Evolutionary conservation across 805 yeast genomes (phyloP), one percentile per base, ranked within the genome.

Genomic region (Metschnikowia corniflorae): DNA sequence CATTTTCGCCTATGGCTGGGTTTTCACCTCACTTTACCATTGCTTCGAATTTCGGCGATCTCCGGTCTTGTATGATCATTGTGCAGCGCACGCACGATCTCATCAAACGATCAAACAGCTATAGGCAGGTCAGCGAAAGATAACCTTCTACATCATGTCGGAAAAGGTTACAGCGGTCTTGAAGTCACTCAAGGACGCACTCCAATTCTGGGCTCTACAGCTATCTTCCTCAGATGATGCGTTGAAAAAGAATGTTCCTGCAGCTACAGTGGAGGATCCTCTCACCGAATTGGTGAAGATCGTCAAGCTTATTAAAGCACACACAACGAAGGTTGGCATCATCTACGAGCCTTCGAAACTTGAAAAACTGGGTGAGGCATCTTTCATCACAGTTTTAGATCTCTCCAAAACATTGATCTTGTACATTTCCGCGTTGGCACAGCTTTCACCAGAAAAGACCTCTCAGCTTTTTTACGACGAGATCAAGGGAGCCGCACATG

Each of bases 281-380:
- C 46, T 77, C 7, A 63, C 60, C 5, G 95, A 86, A 49, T 50
- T 85, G 12, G 57, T 53, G 5, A 87, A 86, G 53, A 51, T 84
- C 6, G 55, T 77, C 14, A 68, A 73, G 39, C 61, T 86, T 26
- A 65, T 82, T 7, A 79, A 71, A 55, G 88, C 95, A 1, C 88
- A 85, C 54, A 69, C 82, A 2, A 86, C 95, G 2, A 86, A 86
- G 54, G 64, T 85, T 5, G 89, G 88, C 1, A 70, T 82, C 18
- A 74, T 82, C 0, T 82, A 78, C 63, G 78, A 77, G 49, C 80
- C 85, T 2, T 78, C 79, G 1, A 69, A 75, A 28, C 41, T 66
- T 17, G 34, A 35, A 16, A 54, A 53, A 15, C 60, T 68, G 16
- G 52, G 59, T 0, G 65, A 63, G 32, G 77, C 82, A 1, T 79